phyloP scores from a whole-genome alignment of 2,329 filamentous ascomycete species.

The Fusarium graminum region DNA sequence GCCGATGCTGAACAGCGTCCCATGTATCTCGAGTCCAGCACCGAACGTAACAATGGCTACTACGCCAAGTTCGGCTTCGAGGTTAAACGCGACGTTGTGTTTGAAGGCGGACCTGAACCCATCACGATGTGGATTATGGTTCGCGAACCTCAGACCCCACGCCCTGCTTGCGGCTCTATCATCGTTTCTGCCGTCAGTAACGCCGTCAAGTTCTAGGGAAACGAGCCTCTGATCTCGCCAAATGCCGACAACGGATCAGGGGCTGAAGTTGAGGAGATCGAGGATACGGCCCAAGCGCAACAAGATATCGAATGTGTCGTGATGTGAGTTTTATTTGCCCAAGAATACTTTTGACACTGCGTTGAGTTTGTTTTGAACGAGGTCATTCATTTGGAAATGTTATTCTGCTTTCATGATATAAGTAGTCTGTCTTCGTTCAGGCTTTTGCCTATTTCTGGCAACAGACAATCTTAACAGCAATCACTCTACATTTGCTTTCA shows the following conservation, averaged over 20 bases:
- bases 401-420: slow-evolving; percentile 8
- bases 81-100: slow-evolving; percentile 70
- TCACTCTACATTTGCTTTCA: slow-evolving; percentile 28
- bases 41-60: slow-evolving; percentile 74
- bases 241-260: slow-evolving; percentile 30
- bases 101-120: slow-evolving; percentile 69
- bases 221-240: slow-evolving; percentile 38
- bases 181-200: slow-evolving; percentile 41
- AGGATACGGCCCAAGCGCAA: slow-evolving; percentile 4
- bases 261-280: slow-evolving; percentile 33
- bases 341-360: slow-evolving; percentile 1
- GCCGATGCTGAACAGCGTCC: slow-evolving; percentile 76
- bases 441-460: slow-evolving; percentile 6
- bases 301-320: slow-evolving; percentile 29
- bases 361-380: slow-evolving; percentile 7
- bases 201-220: slow-evolving; percentile 45
- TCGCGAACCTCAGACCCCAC: slow-evolving; percentile 70
- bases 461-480: slow-evolving; percentile 42
- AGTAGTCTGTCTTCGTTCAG: slow-evolving; percentile 18
- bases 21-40: slow-evolving; percentile 85
- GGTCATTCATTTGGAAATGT: slow-evolving; percentile 19
- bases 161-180: slow-evolving; percentile 45
- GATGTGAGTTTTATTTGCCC: slow-evolving; percentile 31
- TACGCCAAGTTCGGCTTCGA: slow-evolving; percentile 83
- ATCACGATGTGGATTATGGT: slow-evolving; percentile 85